These are phyloP conservation scores for Dryas octopetala DNA, from an alignment of 306 rosid species.

Conservation along the genomic window DNA sequence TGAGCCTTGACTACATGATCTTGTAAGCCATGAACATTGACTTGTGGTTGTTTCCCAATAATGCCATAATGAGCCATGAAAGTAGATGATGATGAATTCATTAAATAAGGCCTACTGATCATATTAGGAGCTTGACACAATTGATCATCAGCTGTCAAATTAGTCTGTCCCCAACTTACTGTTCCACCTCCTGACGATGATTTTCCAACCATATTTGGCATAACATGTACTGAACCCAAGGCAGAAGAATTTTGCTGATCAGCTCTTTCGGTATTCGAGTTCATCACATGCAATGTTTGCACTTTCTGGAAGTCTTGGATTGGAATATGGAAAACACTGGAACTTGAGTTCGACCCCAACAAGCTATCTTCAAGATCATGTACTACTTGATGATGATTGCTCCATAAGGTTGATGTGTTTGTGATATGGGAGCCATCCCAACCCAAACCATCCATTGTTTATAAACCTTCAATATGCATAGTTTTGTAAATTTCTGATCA, in stretches of 20 bases:
- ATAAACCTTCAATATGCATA: conserved; percentile 1
- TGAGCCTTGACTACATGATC: conserved; percentile 20
- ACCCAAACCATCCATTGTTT: conserved; percentile 53
- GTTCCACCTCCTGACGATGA: too few relatives aligned
- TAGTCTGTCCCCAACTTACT: too few relatives aligned
- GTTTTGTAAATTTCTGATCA: conserved; percentile 8
- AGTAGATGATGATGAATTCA: conserved; percentile 14
- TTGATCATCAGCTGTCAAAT: conserved; percentile 3
- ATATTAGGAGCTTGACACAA: background rate
- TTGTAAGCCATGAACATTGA: conserved; percentile 11
- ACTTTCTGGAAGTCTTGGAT: conserved; percentile 42
- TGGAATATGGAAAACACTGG: conserved; percentile 28
- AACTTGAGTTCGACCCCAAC: conserved; percentile 37
- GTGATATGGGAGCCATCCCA: conserved; percentile 50
- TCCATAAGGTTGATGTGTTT: conserved; percentile 46
- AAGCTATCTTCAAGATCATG: conserved; percentile 45
- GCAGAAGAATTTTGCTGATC: background rate
- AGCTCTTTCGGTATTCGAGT: background rate
- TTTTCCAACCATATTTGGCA: background rate
- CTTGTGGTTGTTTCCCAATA: conserved; percentile 34
- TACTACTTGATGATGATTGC: conserved; percentile 34
- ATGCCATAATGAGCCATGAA: conserved; percentile 29
- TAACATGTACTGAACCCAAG: background rate
- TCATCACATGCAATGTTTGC: conserved; percentile 14
- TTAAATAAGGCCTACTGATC: conserved; percentile 12